phyloP scores from a whole-genome alignment of 2,329 filamentous ascomycete genomes.

The Calonectria ilicicola region DNA sequence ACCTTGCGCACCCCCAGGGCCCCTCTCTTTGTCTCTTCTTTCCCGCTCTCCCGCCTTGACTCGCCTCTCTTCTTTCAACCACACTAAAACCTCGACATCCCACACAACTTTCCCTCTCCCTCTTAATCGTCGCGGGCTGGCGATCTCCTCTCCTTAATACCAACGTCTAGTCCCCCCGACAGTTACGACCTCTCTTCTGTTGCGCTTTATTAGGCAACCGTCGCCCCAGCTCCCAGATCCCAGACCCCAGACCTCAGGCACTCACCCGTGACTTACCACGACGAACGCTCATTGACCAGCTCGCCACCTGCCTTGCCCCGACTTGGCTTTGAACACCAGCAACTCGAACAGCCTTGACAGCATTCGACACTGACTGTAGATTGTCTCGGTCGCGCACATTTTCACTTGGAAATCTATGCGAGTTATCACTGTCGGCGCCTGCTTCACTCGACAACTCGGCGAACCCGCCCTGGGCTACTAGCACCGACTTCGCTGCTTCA shows the following conservation, averaged over 20 bases:
- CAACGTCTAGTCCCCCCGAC: conserved; percentile 23
- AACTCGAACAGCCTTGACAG: background rate
- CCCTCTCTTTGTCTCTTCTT: conserved; percentile 21
- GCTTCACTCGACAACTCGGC: conserved; percentile 25
- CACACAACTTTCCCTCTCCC: conserved; percentile 29
- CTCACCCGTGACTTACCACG: conserved; percentile 5
- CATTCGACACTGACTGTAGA: conserved; percentile 4
- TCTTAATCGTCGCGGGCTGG: conserved; percentile 43
- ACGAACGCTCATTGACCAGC: conserved; percentile 31
- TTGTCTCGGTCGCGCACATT: conserved; percentile 3
- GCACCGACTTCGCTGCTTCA: conserved; percentile 20
- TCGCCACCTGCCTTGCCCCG: conserved; percentile 6
- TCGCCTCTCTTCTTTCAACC: conserved; percentile 16
- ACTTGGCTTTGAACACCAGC: background rate
- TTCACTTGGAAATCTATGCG: conserved; percentile 23
- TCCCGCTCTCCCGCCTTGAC: conserved; percentile 21
- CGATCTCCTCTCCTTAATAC: conserved; percentile 40
- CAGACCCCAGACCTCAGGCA: background rate
- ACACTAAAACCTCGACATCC: conserved; percentile 1
- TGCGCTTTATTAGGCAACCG: conserved; percentile 15
- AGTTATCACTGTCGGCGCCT: conserved; percentile 29
- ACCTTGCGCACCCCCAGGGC: conserved; percentile 3
- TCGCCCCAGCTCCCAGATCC: background rate
- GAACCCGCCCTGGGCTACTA: conserved; percentile 9
- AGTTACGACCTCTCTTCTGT: conserved; percentile 18